These are phyloP conservation scores for Rhynchosporium graminicola DNA, from an alignment of 2,329 filamentous ascomycete genomes.

Conservation along the genomic window DNA sequence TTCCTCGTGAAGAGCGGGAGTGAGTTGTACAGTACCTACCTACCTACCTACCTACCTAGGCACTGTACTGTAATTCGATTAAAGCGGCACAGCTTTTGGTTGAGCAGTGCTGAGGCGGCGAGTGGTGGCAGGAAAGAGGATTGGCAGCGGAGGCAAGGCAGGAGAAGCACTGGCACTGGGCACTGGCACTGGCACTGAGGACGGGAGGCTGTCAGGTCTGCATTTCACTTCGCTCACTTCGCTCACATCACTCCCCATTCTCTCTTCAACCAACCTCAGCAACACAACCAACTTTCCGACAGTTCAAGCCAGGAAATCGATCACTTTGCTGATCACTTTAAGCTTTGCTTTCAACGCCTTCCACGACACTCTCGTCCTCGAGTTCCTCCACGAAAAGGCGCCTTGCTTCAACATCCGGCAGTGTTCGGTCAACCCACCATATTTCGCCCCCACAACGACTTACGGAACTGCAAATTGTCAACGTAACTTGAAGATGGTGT, in stretches of 20 bases:
- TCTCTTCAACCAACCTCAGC: neutral
- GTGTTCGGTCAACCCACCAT: conserved; percentile 10
- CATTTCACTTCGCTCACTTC: neutral
- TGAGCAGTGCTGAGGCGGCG: no score
- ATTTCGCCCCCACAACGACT: conserved; percentile 17
- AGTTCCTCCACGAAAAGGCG: neutral
- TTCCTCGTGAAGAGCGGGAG: neutral
- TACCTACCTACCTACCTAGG: no score
- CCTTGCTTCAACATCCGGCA: conserved; percentile 11
- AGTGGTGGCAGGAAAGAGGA: neutral
- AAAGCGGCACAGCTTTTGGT: conserved; percentile 9
- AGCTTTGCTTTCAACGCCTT: neutral
- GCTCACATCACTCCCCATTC: no score
- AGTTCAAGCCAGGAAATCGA: neutral
- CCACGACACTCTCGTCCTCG: neutral
- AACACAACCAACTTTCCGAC: neutral
- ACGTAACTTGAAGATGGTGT: conserved; percentile 32
- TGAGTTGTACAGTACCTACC: no score
- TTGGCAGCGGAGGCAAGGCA: no score
- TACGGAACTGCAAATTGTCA: conserved; percentile 16
- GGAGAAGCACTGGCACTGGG: no score
- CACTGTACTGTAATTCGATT: no score
- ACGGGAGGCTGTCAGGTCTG: neutral
- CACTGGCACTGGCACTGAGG: no score
- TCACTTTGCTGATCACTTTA: neutral